Evolutionary conservation across 2,329 filamentous ascomycete genomes (phyloP), one percentile per base, ranked within the genome.

Genomic region (Colletotrichum sp.): DNA sequence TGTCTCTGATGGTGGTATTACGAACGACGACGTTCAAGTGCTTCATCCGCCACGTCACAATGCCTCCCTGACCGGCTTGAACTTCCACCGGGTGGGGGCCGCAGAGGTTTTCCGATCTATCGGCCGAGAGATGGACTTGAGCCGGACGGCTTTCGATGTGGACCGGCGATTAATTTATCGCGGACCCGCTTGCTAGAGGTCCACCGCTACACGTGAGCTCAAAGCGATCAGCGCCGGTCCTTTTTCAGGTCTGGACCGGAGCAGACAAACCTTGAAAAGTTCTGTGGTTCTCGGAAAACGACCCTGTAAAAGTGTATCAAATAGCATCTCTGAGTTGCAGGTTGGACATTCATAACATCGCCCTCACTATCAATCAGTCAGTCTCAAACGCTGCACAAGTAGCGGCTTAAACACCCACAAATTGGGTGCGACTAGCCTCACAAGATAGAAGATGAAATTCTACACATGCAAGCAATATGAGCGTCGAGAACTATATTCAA

Each of bases 361-460:
- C 18, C 18, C 0, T n/a, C 39, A 6, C 18, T 10, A n/a, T 10
- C 39, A n/a, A 12, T 49, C 3, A 49, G 18, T 49, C 39, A 49
- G 12, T 49, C 39, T 49, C 5, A 49, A 49, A n/a, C 18, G 3
- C 39, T 49, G 18, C 9, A 49, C 18, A 12, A n/a, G 9, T 49
- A 12, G 18, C 39, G 9, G 18, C 39, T 6, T n/a, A 49, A n/a
- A 12, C 39, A 49, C 18, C 9, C 18, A 4, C n/a, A 13, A 0
- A n/a, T n/a, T n/a, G n/a, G n/a, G n/a, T n/a, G n/a, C n/a, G n/a
- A n/a, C n/a, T n/a, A n/a, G n/a, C n/a, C n/a, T n/a, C n/a, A 4
- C n/a, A 13, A 0, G 6, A 12, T 21, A 21, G 44, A n/a, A 12
- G 18, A n/a, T 49, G 1, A 0, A 12, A n/a, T 0, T 44, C 39